These are phyloP conservation scores for Aspergillus candidus DNA, from an alignment of 2,329 filamentous ascomycete genomes.

Conservation along the genomic window DNA sequence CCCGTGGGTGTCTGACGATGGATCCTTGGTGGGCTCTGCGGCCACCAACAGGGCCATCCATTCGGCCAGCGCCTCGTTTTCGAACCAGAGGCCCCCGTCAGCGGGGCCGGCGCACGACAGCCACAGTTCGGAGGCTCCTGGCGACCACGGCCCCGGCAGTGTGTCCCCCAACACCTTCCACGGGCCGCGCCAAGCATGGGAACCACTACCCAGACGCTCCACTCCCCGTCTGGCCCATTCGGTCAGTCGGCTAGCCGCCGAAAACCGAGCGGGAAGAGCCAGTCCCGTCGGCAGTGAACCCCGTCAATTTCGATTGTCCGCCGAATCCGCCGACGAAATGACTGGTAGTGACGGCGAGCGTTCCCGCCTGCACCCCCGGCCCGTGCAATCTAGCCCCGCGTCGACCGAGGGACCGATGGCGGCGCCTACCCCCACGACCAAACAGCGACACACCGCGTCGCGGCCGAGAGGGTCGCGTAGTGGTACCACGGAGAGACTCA, in stretches of 20 bases:
- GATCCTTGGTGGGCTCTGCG: conserved; percentile 9
- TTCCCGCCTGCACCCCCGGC: conserved; percentile 5
- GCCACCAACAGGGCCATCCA: conserved; percentile 14
- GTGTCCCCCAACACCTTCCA: conserved; percentile 5
- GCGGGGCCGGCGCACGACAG: conserved; percentile 9
- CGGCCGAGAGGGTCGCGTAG: conserved; percentile 7
- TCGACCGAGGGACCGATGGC: conserved; percentile 5
- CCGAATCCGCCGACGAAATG: conserved; percentile 7
- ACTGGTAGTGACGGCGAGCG: conserved; percentile 2
- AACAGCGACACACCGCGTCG: conserved; percentile 6
- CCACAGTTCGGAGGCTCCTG: conserved; percentile 9
- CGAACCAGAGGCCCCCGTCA: conserved; percentile 12
- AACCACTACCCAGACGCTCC: conserved; percentile 4
- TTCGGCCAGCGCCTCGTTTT: conserved; percentile 12
- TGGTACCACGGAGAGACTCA: conserved; percentile 8
- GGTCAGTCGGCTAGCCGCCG: conserved; percentile 7
- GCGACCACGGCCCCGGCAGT: conserved; percentile 8
- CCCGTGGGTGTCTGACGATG: conserved; percentile 11
- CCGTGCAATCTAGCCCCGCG: conserved; percentile 9
- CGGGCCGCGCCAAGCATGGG: conserved; percentile 7
- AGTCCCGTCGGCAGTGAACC: conserved; percentile 8
- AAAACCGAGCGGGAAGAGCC: conserved; percentile 8
- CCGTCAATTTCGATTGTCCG: conserved; percentile 7
- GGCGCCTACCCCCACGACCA: conserved; percentile 3
- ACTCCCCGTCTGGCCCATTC: conserved; percentile 6